Percentiles rank a stretch among this genome's conserved stretches.
Conservation (phyloP, 306 rosid genomes). For the Corylus heterophylla region DNA sequence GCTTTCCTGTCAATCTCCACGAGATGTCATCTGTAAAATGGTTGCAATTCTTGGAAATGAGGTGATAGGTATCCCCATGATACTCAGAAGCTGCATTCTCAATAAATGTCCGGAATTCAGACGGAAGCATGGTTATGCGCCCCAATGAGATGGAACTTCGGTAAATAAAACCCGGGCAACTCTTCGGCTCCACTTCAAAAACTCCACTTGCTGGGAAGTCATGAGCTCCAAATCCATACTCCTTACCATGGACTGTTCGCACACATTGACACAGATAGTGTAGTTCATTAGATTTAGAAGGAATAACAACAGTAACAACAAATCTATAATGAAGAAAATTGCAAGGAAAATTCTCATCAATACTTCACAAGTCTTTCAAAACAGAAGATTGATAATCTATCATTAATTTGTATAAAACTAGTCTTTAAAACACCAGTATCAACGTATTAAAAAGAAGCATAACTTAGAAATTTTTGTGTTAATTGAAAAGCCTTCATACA, state of each 20-base stretch:
- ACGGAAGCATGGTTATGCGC: conserved; percentile 41
- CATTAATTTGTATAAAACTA: background rate
- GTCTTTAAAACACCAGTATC: background rate
- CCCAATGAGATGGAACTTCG: conserved; percentile 78
- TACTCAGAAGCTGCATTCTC: conserved; percentile 79
- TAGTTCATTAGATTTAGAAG: conserved; percentile 8
- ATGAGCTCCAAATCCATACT: conserved; percentile 95
- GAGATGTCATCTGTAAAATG: conserved; percentile 86
- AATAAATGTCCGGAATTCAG: conserved; percentile 69
- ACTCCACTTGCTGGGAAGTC: conserved; percentile 92
- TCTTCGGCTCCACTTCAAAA: conserved; percentile 91
- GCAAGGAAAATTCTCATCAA: conserved; percentile 4
- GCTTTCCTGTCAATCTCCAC: conserved; percentile 63
- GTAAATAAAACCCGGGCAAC: conserved; percentile 84
- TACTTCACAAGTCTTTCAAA: background rate
- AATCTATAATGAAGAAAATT: conserved; percentile 14
- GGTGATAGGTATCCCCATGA: conserved; percentile 96
- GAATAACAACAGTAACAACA: conserved; percentile 9
- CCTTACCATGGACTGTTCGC: conserved; percentile 82
- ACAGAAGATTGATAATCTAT: background rate
- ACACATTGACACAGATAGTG: conserved; percentile 11
- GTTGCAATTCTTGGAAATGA: conserved; percentile 92
- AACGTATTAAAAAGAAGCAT: background rate
- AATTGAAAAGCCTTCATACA: background rate
- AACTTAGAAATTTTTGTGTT: background rate